A percentile compares a stretch with the other conserved stretches of the same genome.
Evolutionary conservation across 768 basidiomycete genomes (phyloP).

Genomic region (Glaciozyma martinii): DNA sequence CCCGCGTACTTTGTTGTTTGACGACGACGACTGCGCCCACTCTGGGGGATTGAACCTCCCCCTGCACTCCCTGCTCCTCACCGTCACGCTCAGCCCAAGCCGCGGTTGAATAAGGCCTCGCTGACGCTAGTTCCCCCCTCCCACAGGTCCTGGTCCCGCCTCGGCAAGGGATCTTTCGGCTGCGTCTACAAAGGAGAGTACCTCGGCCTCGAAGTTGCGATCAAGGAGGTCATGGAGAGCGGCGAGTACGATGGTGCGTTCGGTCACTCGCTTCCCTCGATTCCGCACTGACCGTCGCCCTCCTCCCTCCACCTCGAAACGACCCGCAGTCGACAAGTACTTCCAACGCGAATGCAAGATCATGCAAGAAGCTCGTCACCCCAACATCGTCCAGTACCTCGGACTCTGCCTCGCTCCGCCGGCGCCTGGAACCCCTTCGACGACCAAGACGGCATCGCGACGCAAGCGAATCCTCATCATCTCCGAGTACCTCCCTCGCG

Average conservation of each 20-base stretch:
- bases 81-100: too few relatives aligned
- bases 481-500: constrained; percentile 69
- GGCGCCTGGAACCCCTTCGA: not conserved
- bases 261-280: not conserved
- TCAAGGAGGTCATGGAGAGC: constrained; percentile 72
- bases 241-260: constrained; percentile 67
- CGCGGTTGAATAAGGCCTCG: too few relatives aligned
- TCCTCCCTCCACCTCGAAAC: not conserved
- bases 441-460: not conserved
- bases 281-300: not conserved
- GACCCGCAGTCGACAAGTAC: constrained; percentile 70
- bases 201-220: constrained; percentile 65
- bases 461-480: constrained; percentile 86
- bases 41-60: too few relatives aligned
- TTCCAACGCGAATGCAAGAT: constrained; percentile 97
- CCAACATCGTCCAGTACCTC: constrained; percentile 62
- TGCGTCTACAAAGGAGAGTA: constrained; percentile 90
- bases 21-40: too few relatives aligned
- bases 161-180: constrained; percentile 87
- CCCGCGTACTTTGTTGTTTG: too few relatives aligned
- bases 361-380: constrained; percentile 57
- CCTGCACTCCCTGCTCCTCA: too few relatives aligned
- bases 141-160: constrained; percentile 29
- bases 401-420: constrained; percentile 57
- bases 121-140: too few relatives aligned